phyloP scores from a whole-genome alignment of 2,329 filamentous ascomycete genomes.

The Corniculantispora saksenae region DNA sequence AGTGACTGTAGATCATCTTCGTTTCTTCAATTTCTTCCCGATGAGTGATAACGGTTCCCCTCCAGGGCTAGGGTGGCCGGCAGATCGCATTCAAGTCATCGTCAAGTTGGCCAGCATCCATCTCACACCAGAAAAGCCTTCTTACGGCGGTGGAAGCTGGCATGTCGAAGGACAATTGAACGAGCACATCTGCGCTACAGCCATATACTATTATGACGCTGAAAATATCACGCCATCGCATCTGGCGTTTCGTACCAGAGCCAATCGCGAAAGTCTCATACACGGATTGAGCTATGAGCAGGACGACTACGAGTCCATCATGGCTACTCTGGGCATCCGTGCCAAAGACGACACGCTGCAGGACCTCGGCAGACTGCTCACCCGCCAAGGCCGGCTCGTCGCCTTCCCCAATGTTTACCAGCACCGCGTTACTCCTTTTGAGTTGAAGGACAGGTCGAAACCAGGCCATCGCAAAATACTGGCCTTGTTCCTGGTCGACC shows the following conservation, averaged over 20 bases:
- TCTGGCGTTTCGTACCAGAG: conserved; percentile 51
- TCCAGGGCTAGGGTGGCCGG: conserved; percentile 25
- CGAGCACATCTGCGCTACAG: conserved; percentile 64
- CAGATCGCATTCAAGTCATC: conserved; percentile 56
- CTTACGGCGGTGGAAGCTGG: conserved; percentile 55
- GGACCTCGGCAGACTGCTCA: conserved; percentile 48
- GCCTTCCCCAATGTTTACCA: conserved; percentile 58
- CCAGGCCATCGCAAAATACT: conserved; percentile 62
- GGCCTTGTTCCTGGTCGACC: conserved; percentile 62
- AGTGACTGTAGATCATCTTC: not conserved
- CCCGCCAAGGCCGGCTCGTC: conserved; percentile 49
- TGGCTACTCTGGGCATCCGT: conserved; percentile 37
- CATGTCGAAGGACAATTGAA: conserved; percentile 60
- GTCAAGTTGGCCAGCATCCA: conserved; percentile 64
- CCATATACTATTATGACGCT: conserved; percentile 62
- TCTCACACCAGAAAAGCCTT: conserved; percentile 58
- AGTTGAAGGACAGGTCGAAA: conserved; percentile 49
- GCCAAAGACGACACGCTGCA: conserved; percentile 28
- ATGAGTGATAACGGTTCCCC: conserved; percentile 8
- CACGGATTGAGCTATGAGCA: conserved; percentile 33
- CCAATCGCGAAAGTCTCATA: conserved; percentile 33
- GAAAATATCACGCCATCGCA: conserved; percentile 58
- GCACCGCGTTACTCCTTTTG: conserved; percentile 53
- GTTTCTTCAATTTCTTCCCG: conserved; percentile 21
- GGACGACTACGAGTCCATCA: conserved; percentile 34